These are phyloP conservation scores for Pseudocercospora pini-densiflorae DNA, from an alignment of 2,329 filamentous ascomycete species.

Conservation along the genomic window DNA sequence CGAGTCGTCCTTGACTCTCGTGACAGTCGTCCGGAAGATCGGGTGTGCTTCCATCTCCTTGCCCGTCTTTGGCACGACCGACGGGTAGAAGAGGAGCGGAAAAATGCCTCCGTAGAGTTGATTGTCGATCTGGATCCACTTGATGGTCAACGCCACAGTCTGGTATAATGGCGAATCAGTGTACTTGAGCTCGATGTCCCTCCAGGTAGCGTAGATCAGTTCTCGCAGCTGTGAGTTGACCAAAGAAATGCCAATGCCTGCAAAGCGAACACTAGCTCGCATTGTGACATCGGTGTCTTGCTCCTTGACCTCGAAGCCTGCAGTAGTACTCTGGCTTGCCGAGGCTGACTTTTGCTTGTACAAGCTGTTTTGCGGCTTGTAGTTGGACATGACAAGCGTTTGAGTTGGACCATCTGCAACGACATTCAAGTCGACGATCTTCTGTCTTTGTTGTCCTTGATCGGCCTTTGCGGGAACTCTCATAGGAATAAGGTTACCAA, in stretches of 20 bases:
- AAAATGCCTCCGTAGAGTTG: constrained; percentile 98
- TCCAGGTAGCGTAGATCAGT: constrained; percentile 88
- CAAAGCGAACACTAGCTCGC: constrained; percentile 83
- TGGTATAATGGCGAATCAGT: constrained; percentile 94
- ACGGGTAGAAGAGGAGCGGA: constrained; percentile 95
- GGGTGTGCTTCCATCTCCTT: constrained; percentile 97
- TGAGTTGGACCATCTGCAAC: constrained; percentile 95
- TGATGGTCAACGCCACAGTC: constrained; percentile 85
- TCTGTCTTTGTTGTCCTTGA: constrained; percentile 66
- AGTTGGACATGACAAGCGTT: constrained; percentile 91
- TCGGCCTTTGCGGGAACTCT: constrained; percentile 68
- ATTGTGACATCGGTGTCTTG: constrained; percentile 87
- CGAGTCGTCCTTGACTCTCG: constrained; percentile 95
- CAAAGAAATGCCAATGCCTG: constrained; percentile 89
- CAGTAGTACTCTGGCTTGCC: constrained; percentile 62
- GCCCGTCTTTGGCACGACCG: constrained; percentile 94
- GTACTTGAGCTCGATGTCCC: constrained; percentile 88
- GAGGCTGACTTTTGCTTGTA: constrained; percentile 70
- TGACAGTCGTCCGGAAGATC: constrained; percentile 89
- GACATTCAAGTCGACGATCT: constrained; percentile 96
- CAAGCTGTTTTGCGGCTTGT: constrained; percentile 87
- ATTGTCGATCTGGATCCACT: constrained; percentile 99
- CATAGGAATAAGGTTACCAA: constrained; percentile 94
- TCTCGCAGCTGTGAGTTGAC: constrained; percentile 93
- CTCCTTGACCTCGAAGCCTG: constrained; percentile 92